phyloP scores from a whole-genome alignment of 441 rosid species.

The Eruca vesicaria region DNA sequence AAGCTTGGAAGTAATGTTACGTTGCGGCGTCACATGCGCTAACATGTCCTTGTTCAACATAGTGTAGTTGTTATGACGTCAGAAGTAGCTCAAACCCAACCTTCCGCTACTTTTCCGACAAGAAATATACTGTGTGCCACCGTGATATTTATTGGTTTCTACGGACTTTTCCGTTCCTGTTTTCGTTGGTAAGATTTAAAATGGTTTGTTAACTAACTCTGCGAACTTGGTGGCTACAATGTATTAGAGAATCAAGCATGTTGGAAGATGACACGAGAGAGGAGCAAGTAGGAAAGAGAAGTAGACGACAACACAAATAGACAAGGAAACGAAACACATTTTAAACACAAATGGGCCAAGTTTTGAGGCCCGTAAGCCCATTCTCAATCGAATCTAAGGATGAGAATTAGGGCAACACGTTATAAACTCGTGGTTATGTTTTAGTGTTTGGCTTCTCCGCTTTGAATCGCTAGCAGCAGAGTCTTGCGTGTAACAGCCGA shows the following conservation, averaged over 20 bases:
- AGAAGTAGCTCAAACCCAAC: too few species aligned
- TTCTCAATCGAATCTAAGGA: background rate
- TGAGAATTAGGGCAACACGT: background rate
- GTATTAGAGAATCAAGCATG: too few species aligned
- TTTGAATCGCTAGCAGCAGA: background rate
- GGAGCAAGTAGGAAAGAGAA: constrained; percentile 32
- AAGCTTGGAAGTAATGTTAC: constrained; percentile 50
- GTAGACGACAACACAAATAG: background rate
- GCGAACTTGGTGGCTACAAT: too few species aligned
- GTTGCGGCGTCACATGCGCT: constrained; percentile 38
- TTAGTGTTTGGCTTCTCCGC: constrained; percentile 1
- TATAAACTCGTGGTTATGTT: background rate
- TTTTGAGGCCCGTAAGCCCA: constrained; percentile 1
- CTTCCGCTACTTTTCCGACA: too few species aligned
- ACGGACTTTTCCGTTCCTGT: too few species aligned
- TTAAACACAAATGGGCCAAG: background rate
- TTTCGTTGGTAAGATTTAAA: too few species aligned
- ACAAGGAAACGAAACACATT: background rate
- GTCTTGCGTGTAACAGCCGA: background rate
- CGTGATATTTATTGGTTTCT: too few species aligned
- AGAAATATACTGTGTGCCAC: too few species aligned
- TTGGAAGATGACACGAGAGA: constrained; percentile 37
- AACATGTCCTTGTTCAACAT: too few species aligned
- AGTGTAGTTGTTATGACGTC: too few species aligned
- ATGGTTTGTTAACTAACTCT: too few species aligned